Conservation (phyloP, 2,329 filamentous ascomycete species). For the Trichoderma polysporum region DNA sequence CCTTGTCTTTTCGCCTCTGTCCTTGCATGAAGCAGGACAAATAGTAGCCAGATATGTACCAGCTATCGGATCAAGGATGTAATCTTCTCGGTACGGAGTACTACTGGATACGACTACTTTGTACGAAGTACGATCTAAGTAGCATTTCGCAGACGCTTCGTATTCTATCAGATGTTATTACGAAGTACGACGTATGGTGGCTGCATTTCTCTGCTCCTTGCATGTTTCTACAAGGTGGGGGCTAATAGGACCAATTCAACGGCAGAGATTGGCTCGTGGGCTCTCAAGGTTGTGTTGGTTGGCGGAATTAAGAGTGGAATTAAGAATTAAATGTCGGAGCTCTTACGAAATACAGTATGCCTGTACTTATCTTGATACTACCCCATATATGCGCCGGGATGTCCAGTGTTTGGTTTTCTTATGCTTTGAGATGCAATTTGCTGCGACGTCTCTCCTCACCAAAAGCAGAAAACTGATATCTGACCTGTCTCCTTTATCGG, state of each 20-base stretch:
- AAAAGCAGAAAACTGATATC: neutral
- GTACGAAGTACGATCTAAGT: neutral
- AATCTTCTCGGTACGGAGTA: neutral
- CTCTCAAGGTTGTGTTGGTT: neutral
- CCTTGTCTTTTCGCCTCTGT: neutral
- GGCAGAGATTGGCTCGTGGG: neutral
- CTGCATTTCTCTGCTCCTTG: neutral
- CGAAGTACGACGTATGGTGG: neutral
- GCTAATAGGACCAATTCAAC: neutral
- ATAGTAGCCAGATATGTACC: neutral
- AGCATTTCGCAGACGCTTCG: neutral
- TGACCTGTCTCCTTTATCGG: neutral
- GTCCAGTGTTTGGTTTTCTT: neutral
- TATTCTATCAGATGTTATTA: neutral
- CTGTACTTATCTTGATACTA: neutral
- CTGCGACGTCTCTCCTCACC: neutral
- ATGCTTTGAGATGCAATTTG: neutral
- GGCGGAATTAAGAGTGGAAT: slow-evolving; percentile 3
- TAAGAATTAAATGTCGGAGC: neutral
- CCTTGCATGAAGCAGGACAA: neutral
- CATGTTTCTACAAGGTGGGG: neutral
- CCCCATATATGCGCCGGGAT: neutral
- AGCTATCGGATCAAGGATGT: neutral
- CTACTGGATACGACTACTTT: neutral
- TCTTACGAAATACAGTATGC: neutral